A percentile compares a stretch with the other conserved stretches of the same genome.
phyloP scores from a whole-genome alignment of 2,329 filamentous ascomycete genomes.

The Colletotrichum navitas region DNA sequence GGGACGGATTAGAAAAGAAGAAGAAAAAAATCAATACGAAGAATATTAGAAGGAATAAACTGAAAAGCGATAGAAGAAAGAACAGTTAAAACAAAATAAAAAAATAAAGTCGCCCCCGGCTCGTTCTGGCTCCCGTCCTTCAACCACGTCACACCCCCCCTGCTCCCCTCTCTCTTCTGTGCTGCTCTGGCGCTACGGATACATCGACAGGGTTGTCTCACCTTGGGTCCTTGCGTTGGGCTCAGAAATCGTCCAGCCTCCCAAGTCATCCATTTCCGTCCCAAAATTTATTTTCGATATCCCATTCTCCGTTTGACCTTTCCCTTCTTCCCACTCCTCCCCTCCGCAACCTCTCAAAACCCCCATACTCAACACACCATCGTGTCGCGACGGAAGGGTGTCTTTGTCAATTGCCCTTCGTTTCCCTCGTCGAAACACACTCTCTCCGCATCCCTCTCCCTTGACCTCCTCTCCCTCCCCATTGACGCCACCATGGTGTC shows the following conservation, averaged over 20 bases:
- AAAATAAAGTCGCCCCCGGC: background rate
- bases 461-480: conserved; percentile 19
- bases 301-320: conserved; percentile 18
- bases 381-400: conserved; percentile 39
- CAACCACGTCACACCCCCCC: conserved; percentile 40
- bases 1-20: background rate
- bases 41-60: background rate
- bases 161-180: conserved; percentile 4
- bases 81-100: background rate
- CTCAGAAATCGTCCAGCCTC: conserved; percentile 40
- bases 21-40: background rate
- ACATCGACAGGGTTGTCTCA: conserved; percentile 36
- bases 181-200: conserved; percentile 7
- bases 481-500: conserved; percentile 49
- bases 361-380: background rate
- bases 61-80: background rate
- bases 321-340: background rate
- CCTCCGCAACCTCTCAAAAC: conserved; percentile 4
- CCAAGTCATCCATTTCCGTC: conserved; percentile 38
- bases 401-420: conserved; percentile 35
- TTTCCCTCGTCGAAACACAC: conserved; percentile 36
- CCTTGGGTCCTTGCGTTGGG: conserved; percentile 30
- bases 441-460: conserved; percentile 25
- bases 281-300: conserved; percentile 40
- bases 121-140: conserved; percentile 13